Conservation (phyloP, 2,329 filamentous ascomycete species). For the Monosporascus sp. region DNA sequence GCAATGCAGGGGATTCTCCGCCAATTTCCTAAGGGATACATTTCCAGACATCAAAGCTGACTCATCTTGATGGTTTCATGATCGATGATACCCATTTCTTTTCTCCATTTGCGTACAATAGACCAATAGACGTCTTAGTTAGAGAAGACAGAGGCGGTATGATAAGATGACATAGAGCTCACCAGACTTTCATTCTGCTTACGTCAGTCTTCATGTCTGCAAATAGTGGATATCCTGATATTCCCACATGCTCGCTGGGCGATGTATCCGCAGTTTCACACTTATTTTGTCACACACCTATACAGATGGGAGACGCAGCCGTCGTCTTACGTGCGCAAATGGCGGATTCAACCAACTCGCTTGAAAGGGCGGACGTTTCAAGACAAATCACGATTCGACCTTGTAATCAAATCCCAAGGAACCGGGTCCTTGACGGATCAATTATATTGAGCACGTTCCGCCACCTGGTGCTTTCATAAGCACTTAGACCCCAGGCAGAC, state of each 20-base stretch:
- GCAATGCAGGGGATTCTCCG: constrained; percentile 72
- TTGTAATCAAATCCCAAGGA: not conserved
- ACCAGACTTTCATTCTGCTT: too few species aligned
- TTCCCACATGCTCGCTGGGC: too few species aligned
- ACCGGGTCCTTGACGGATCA: not conserved
- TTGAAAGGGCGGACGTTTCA: not conserved
- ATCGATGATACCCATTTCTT: not conserved
- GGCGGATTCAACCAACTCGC: not conserved
- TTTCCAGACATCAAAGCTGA: constrained; percentile 30
- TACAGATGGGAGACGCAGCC: not conserved
- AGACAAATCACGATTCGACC: not conserved
- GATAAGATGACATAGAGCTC: too few species aligned
- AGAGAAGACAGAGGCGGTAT: not conserved
- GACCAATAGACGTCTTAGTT: not conserved
- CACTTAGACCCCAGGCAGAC: too few species aligned
- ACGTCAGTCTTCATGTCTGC: too few species aligned
- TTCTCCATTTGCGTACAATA: not conserved
- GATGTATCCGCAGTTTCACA: too few species aligned
- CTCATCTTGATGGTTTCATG: not conserved
- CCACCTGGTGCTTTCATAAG: too few species aligned
- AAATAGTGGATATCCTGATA: too few species aligned
- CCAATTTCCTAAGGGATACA: constrained; percentile 64
- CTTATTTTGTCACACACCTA: too few species aligned
- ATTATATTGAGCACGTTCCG: too few species aligned
- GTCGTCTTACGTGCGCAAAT: not conserved